Base-by-base conservation (phyloP, 129 eudicot genomes). In the Smallanthus sonchifolius region DNA sequence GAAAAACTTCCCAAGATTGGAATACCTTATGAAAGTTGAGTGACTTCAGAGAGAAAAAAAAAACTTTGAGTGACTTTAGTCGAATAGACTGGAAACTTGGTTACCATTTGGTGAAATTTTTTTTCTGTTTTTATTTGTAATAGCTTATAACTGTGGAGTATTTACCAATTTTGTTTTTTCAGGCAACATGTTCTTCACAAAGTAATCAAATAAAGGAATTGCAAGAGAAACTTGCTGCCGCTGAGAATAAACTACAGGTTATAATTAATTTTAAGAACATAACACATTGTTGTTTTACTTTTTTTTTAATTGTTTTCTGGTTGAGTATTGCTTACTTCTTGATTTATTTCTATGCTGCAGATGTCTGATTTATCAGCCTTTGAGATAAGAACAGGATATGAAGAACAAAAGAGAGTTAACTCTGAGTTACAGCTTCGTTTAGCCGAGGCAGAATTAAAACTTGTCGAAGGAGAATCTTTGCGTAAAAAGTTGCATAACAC, bases 401-500 rank as follows among this genome's bases (percentile, higher is more conserved):
- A 95, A 75, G 94, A 84, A 72, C 94, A 91, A 74, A 84, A 67
- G 76, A 72, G 55, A 72, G 49, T 79, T 52, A 89, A 91, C 55
- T 51, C 34, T 19, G 94, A 87, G 59, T 80, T 95, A 77, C 87
- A 84, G 20, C 82, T 74, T 69, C 94, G 95, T 19, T 83, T 95
- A 30, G 88, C 86, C n/a, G 94, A 87, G 57, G 94, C 99, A 40
- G 99, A 95, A 76, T 17, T 37, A 9, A 89, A 91, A 81, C 84
- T 88, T 60, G 70, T 85, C 43, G 99, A 95, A 82, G 97, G 97
- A 72, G 99, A 95, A 74, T 80, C 86, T 67, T 77, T 95, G 64
- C 96, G 99, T 7, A 95, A 89, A 72, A 91, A 91, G 80, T 63
- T 95, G 81, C 99, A 95, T 62, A 95, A 95, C 79, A 95, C 99